phyloP scores from a whole-genome alignment of 805 yeast species.

The Yamadazyma nakazawae region DNA sequence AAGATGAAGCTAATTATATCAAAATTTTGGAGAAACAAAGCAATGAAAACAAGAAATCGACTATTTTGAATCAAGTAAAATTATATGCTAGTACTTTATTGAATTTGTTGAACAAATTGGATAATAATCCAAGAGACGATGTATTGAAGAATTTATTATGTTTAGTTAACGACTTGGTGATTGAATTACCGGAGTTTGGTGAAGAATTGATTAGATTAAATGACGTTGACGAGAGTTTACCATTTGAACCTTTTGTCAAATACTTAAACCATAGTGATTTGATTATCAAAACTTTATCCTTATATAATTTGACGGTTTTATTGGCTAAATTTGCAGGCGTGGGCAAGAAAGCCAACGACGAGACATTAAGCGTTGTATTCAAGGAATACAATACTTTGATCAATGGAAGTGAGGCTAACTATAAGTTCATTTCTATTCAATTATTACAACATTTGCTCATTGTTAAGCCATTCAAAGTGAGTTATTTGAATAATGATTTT shows the following conservation, averaged over 20 bases:
- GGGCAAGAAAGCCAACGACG: conserved; percentile 30
- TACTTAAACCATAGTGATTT: conserved; percentile 55
- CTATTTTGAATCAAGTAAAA: conserved; percentile 44
- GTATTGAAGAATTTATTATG: conserved; percentile 64
- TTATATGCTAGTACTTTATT: conserved; percentile 54
- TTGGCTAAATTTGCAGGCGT: conserved; percentile 28
- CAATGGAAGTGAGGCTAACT: conserved; percentile 37
- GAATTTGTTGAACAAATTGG: conserved; percentile 49
- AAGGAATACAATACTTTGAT: conserved; percentile 33
- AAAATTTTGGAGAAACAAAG: conserved; percentile 52
- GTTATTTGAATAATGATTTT: conserved; percentile 41
- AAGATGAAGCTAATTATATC: conserved; percentile 63
- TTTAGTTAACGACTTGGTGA: conserved; percentile 54
- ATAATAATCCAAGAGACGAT: conserved; percentile 50
- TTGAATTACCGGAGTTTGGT: conserved; percentile 35
- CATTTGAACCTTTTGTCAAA: conserved; percentile 51
- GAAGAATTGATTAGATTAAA: conserved; percentile 42
- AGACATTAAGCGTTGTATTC: conserved; percentile 36
- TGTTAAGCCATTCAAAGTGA: conserved; percentile 48
- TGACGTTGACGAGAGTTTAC: conserved; percentile 42
- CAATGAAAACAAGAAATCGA: conserved; percentile 37
- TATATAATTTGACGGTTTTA: conserved; percentile 52
- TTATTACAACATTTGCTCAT: conserved; percentile 59
- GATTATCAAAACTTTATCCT: conserved; percentile 52
- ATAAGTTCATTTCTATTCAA: conserved; percentile 61